phyloP scores from a whole-genome alignment of 164 flowering plant genomes.

The Vitis riparia region DNA sequence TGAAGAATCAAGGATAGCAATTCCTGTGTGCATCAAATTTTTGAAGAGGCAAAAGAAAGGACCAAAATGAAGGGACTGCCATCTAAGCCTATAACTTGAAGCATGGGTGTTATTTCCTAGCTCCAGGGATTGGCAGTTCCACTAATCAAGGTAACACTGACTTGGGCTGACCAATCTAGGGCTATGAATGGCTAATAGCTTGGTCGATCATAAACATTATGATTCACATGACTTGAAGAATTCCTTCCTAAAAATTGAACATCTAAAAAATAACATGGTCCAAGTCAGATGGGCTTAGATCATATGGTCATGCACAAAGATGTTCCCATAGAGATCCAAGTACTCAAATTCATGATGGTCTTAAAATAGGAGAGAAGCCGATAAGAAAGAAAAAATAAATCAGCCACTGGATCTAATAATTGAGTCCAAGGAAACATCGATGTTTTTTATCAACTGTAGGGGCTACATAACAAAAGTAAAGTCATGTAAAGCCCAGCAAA shows the following conservation, averaged over 20 bases:
- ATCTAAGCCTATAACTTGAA: not conserved
- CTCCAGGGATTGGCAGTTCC: too few species aligned
- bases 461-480: not conserved
- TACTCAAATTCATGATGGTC: not conserved
- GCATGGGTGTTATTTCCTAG: not conserved
- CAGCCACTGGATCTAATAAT: too few species aligned
- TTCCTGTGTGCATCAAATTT: not conserved
- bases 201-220: not conserved
- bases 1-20: constrained; percentile 31
- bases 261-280: not conserved
- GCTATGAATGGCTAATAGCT: too few species aligned
- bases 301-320: not conserved
- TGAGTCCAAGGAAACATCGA: too few species aligned
- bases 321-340: not conserved
- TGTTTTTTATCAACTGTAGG: not conserved
- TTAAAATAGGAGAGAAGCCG: not conserved
- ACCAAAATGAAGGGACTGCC: not conserved
- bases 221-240: not conserved
- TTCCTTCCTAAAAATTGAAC: not conserved
- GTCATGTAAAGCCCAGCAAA: constrained; percentile 19
- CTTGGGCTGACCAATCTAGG: not conserved
- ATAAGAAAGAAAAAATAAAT: too few species aligned
- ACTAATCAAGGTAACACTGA: not conserved
- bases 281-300: too few species aligned
- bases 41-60: not conserved